phyloP scores from a whole-genome alignment of 2,329 filamentous ascomycete species.

The Colletotrichum shisoi region DNA sequence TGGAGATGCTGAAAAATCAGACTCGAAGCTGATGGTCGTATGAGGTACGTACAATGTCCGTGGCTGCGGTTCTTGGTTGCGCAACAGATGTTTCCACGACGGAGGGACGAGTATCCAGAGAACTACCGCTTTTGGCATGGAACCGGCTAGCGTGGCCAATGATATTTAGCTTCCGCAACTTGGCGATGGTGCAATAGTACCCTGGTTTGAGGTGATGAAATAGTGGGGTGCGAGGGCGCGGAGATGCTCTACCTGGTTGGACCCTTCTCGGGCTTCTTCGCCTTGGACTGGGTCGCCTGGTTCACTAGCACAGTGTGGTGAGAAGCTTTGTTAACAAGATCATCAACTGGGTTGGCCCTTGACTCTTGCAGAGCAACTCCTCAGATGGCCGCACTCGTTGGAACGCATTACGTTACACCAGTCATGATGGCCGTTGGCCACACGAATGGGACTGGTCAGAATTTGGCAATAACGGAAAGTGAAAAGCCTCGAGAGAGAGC shows the following conservation, averaged over 20 bases:
- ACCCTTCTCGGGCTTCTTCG: conserved; percentile 5
- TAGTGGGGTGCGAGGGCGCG: conserved; percentile 23
- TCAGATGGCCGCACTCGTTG: conserved; percentile 10
- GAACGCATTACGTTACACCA: not conserved
- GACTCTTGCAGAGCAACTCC: conserved; percentile 7
- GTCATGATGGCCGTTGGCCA: conserved; percentile 7
- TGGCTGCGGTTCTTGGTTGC: conserved; percentile 9
- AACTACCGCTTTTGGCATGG: conserved; percentile 28
- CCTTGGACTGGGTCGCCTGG: conserved; percentile 2
- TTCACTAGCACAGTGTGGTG: conserved; percentile 11
- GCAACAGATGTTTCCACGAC: conserved; percentile 24
- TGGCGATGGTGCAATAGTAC: conserved; percentile 39
- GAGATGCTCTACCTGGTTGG: conserved; percentile 36
- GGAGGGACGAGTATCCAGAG: conserved; percentile 24
- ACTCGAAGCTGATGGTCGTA: conserved; percentile 25
- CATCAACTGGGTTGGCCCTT: conserved; percentile 20
- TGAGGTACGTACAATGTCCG: not conserved
- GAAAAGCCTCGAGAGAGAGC: conserved; percentile 3
- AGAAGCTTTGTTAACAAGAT: conserved; percentile 21
- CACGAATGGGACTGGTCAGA: conserved; percentile 10
- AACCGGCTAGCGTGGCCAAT: conserved; percentile 25
- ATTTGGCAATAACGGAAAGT: not conserved
- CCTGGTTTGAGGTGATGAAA: conserved; percentile 38
- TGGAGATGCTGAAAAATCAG: conserved; percentile 37
- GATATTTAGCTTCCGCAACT: conserved; percentile 37